A percentile compares a stretch with the other conserved stretches of the same genome.
phyloP scores from a whole-genome alignment of 148 eudicot species.

The Arctostaphylos glauca region DNA sequence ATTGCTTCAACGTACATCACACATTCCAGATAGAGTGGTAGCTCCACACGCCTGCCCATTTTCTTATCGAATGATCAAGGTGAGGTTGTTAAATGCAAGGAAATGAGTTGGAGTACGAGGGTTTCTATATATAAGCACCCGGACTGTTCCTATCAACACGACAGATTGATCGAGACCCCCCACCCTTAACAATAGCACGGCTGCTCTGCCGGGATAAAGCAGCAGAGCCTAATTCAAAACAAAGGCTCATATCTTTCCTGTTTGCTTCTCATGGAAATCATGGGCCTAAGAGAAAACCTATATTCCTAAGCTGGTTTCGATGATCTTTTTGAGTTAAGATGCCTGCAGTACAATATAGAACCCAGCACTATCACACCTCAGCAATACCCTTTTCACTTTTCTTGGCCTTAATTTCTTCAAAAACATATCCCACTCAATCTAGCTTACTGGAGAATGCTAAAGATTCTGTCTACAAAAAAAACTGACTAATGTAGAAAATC shows the following conservation, averaged over 20 bases:
- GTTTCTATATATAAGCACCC: neutral
- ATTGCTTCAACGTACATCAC: neutral
- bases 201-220: slow-evolving; percentile 1
- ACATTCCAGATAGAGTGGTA: neutral
- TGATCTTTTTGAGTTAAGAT: no score
- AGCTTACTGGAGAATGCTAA: neutral
- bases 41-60: neutral
- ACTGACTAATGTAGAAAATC: neutral
- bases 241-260: neutral
- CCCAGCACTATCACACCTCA: neutral
- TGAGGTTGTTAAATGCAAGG: neutral
- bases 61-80: neutral
- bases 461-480: neutral
- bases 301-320: neutral
- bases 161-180: neutral
- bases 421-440: neutral
- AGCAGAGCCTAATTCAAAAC: neutral
- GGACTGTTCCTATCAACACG: neutral
- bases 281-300: neutral
- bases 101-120: neutral
- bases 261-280: neutral
- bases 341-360: neutral
- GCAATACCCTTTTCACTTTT: neutral
- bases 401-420: neutral
- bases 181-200: neutral